Conservation (phyloP, 805 yeast species). For the Zygosaccharomyces bailii region DNA sequence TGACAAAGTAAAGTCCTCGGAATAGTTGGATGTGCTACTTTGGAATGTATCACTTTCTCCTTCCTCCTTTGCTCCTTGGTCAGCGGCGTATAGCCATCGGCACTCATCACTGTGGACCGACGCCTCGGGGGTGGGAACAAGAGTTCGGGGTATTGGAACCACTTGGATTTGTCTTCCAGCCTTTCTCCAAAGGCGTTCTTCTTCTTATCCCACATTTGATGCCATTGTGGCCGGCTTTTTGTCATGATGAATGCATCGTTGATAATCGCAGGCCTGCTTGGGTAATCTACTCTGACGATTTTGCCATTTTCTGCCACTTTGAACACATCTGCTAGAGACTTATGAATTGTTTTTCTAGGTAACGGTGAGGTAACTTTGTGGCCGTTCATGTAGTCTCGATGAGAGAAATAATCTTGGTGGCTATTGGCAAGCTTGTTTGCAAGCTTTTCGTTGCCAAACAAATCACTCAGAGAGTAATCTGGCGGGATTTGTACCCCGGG, state of each 20-base stretch:
- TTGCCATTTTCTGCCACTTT: constrained; percentile 32
- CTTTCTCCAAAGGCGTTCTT: constrained; percentile 21
- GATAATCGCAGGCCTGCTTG: constrained; percentile 33
- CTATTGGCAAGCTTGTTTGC: constrained; percentile 6
- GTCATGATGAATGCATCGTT: constrained; percentile 34
- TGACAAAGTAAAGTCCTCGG: constrained; percentile 58
- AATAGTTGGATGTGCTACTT: constrained; percentile 25
- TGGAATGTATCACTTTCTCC: constrained; percentile 21
- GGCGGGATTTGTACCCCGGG: constrained; percentile 28
- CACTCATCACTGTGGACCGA: constrained; percentile 9
- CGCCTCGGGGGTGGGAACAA: constrained; percentile 16
- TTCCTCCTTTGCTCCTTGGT: constrained; percentile 27
- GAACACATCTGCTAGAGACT: constrained; percentile 19
- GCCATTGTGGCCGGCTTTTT: constrained; percentile 26
- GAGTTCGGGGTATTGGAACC: constrained; percentile 25
- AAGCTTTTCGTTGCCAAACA: constrained; percentile 33
- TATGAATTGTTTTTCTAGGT: constrained; percentile 7
- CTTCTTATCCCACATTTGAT: constrained; percentile 21
- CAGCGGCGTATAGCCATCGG: constrained; percentile 25
- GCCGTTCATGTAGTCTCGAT: constrained; percentile 17
- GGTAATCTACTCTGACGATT: constrained; percentile 35
- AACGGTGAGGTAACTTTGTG: constrained; percentile 13
- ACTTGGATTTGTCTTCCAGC: constrained; percentile 16
- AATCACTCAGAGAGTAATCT: constrained; percentile 35
- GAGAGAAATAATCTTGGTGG: constrained; percentile 18